A percentile compares a stretch with the other conserved stretches of the same genome.
phyloP scores from a whole-genome alignment of 441 rosid species.

The Hypseocharis bilobata region DNA sequence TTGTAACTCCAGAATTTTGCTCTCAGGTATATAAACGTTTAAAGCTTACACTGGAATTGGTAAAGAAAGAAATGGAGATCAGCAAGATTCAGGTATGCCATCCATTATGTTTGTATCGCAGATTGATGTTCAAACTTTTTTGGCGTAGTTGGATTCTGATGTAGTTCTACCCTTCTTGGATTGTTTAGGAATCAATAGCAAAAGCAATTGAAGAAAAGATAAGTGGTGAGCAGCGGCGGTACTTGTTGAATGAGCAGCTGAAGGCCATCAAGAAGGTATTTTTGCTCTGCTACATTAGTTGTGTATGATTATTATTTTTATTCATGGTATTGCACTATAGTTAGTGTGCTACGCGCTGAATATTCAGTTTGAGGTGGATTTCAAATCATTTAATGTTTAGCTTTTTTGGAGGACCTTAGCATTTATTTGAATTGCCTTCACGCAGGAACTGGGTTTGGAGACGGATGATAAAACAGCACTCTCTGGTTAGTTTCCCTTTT shows the following conservation, averaged over 20 bases:
- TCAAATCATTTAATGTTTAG: neutral
- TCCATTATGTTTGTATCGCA: constrained; percentile 5
- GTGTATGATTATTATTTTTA: constrained; percentile 2
- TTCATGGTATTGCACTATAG: neutral
- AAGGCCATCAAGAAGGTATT: constrained; percentile 94
- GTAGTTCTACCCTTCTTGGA: constrained; percentile 18
- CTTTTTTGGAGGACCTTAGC: neutral
- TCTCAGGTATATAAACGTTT: constrained; percentile 72
- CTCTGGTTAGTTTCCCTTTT: constrained; percentile 44
- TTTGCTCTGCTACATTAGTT: constrained; percentile 10
- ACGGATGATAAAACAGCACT: constrained; percentile 77
- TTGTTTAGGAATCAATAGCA: constrained; percentile 75
- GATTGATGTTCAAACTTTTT: constrained; percentile 12
- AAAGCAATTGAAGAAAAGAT: constrained; percentile 98
- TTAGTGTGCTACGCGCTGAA: neutral
- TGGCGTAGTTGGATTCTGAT: constrained; percentile 15
- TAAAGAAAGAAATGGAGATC: constrained; percentile 83
- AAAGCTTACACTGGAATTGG: constrained; percentile 55
- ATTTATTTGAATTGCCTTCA: constrained; percentile 19
- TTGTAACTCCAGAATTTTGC: neutral
- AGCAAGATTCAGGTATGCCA: constrained; percentile 74
- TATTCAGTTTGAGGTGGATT: constrained; percentile 9
- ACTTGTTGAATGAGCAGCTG: constrained; percentile 90
- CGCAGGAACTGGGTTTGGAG: constrained; percentile 81
- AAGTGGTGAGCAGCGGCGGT: constrained; percentile 96